Percentiles rank a stretch among this genome's conserved stretches.
These are phyloP conservation scores for Aurinia saxatilis DNA, from an alignment of 345 rosid species.

Conservation along the genomic window DNA sequence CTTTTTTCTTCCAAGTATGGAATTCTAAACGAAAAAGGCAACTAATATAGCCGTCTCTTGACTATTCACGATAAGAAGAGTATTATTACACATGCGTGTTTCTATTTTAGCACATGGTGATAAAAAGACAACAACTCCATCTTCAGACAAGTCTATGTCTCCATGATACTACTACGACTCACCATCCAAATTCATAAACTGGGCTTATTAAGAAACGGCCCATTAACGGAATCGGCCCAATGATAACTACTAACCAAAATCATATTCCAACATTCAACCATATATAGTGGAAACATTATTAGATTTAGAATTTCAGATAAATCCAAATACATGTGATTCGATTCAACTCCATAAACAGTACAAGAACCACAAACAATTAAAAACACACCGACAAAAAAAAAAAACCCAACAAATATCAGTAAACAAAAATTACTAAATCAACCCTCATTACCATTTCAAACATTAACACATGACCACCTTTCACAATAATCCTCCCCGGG, in stretches of 20 bases:
- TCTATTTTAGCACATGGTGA: background rate
- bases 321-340: conserved; percentile 26
- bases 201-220: background rate
- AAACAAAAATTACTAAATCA: background rate
- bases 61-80: conserved; percentile 20
- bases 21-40: background rate
- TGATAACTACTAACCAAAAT: no score
- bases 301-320: background rate
- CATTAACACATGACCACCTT: no score
- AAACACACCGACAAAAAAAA: conserved; percentile 20
- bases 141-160: background rate
- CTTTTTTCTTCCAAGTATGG: conserved; percentile 2
- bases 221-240: background rate
- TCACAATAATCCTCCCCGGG: background rate
- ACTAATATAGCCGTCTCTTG: conserved; percentile 7
- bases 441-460: background rate
- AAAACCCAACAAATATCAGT: background rate
- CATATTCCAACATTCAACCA: no score
- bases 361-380: background rate
- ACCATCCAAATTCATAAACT: background rate
- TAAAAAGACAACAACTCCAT: background rate
- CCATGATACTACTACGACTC: no score
- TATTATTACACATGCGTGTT: conserved; percentile 12
- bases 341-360: background rate
- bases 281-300: background rate